Evolutionary conservation across 2,329 filamentous ascomycete species (phyloP).

Genomic region (Ophiosphaerella korrae): DNA sequence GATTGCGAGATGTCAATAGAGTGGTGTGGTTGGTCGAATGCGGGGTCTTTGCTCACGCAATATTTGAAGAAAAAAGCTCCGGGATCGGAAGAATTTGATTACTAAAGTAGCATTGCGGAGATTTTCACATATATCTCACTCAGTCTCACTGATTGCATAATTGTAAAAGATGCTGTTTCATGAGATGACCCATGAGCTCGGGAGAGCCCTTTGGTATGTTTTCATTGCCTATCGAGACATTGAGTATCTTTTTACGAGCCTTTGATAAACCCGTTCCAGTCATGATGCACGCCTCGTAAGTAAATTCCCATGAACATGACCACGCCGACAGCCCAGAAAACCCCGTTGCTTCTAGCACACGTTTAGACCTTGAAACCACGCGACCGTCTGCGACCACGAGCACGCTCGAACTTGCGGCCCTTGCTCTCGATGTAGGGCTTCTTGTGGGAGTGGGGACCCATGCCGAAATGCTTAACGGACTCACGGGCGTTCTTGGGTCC

Average conservation of each 20-base stretch:
- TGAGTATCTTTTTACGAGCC: constrained; percentile 47
- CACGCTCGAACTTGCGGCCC: constrained; percentile 99
- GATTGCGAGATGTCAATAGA: constrained; percentile 2
- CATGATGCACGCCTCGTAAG: constrained; percentile 45
- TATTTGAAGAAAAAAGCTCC: not conserved
- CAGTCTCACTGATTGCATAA: not conserved
- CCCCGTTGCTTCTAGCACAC: constrained; percentile 33
- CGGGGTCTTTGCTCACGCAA: constrained; percentile 18
- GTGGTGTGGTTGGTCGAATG: constrained; percentile 23
- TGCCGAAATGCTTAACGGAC: constrained; percentile 98
- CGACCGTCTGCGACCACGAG: constrained; percentile 97
- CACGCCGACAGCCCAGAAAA: constrained; percentile 47
- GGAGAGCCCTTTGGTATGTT: constrained; percentile 39
- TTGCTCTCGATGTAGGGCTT: constrained; percentile 98
- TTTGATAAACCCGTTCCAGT: constrained; percentile 39
- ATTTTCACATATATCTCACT: not conserved
- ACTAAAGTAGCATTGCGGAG: not conserved
- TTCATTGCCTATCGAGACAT: constrained; percentile 43
- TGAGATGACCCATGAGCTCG: constrained; percentile 39
- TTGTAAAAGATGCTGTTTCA: constrained; percentile 14
- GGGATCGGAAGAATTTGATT: constrained; percentile 3
- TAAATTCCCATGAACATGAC: constrained; percentile 44
- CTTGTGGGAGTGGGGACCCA: constrained; percentile 98
- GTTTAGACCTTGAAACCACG: constrained; percentile 99
- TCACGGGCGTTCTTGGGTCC: constrained; percentile 98